These are phyloP conservation scores for Botrytis galanthina DNA, from an alignment of 2,329 filamentous ascomycete genomes.

Conservation along the genomic window DNA sequence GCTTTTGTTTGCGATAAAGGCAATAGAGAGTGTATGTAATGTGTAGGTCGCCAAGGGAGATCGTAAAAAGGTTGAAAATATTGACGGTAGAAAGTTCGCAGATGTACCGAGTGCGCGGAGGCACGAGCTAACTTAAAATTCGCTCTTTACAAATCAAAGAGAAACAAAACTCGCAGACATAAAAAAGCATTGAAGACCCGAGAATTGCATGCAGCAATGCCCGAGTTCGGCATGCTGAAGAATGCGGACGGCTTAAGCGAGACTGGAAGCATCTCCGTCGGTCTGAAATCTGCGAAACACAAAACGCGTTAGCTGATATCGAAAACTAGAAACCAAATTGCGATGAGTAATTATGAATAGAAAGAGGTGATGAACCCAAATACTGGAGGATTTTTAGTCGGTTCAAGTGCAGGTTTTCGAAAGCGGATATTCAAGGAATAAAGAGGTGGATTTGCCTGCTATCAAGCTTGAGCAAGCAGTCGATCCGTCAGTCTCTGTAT, in stretches of 20 bases:
- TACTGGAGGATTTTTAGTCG: neutral
- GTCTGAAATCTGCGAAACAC: conserved; percentile 3
- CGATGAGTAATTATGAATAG: neutral
- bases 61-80: neutral
- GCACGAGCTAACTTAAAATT: neutral
- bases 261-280: neutral
- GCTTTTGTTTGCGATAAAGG: neutral
- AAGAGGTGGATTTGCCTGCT: neutral
- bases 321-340: neutral
- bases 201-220: neutral
- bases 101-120: neutral
- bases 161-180: neutral
- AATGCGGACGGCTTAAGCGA: conserved; percentile 10
- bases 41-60: neutral
- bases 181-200: neutral
- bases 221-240: neutral
- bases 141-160: neutral
- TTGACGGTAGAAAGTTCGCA: neutral
- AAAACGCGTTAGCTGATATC: neutral
- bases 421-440: conserved; percentile 5
- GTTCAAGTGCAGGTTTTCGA: neutral
- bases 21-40: neutral
- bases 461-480: neutral
- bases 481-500: neutral
- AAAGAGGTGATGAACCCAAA: neutral